Evolutionary conservation across 805 yeast species (phyloP).

Genomic region (Barnettozyma californica): DNA sequence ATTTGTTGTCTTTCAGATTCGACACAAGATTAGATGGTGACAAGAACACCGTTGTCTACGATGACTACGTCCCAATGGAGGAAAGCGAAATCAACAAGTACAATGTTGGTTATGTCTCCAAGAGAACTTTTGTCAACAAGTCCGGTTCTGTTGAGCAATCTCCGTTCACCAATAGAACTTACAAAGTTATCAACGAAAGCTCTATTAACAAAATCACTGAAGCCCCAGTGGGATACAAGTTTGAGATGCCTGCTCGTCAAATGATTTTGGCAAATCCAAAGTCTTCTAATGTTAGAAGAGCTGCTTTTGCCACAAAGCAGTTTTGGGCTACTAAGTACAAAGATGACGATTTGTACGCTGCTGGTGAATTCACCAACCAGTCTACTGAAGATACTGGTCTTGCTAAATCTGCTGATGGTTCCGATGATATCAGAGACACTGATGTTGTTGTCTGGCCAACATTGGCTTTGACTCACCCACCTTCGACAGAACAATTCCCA

Average conservation of each 20-base stretch:
- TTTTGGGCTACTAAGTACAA: constrained; percentile 77
- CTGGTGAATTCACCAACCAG: constrained; percentile 85
- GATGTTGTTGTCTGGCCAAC: constrained; percentile 81
- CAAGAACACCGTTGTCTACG: constrained; percentile 65
- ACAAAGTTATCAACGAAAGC: constrained; percentile 71
- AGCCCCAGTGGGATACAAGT: constrained; percentile 73
- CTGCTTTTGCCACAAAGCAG: constrained; percentile 70
- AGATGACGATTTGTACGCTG: constrained; percentile 70
- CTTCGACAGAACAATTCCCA: constrained; percentile 83
- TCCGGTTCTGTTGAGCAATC: constrained; percentile 70
- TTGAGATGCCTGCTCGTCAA: constrained; percentile 69
- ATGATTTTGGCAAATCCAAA: constrained; percentile 63
- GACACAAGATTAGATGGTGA: constrained; percentile 83
- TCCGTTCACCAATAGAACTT: constrained; percentile 69
- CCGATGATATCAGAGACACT: constrained; percentile 64
- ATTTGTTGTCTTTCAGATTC: constrained; percentile 70
- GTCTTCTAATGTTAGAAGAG: constrained; percentile 65
- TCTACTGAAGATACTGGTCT: constrained; percentile 67
- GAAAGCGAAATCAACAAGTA: constrained; percentile 53
- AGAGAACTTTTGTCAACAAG: constrained; percentile 60
- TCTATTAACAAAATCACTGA: constrained; percentile 62
- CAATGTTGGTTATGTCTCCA: constrained; percentile 63
- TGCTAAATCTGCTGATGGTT: constrained; percentile 64
- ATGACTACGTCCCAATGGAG: constrained; percentile 62
- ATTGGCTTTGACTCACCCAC: constrained; percentile 74